Percentiles rank a stretch among this genome's conserved stretches.
Conservation (phyloP, 2,329 filamentous ascomycete genomes). For the Pseudopyricularia cyperi region DNA sequence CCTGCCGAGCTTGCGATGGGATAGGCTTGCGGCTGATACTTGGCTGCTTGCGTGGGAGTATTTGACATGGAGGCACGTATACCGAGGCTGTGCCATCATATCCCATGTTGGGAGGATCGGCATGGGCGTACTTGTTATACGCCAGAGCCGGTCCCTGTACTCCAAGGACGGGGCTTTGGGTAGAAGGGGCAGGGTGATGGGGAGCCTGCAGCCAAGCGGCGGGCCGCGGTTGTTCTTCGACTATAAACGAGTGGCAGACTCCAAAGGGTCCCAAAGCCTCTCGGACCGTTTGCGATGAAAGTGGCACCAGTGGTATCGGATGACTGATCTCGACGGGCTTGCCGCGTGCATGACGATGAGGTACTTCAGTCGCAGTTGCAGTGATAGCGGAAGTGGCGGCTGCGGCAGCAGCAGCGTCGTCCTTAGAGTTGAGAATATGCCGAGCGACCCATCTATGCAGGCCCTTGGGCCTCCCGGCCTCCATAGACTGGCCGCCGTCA, state of each 20-base stretch:
- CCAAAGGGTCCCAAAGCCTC: not conserved
- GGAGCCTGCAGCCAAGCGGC: not conserved
- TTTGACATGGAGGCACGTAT: not conserved
- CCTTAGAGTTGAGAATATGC: conserved; percentile 2
- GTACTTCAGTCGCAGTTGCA: too few relatives aligned
- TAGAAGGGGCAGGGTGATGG: not conserved
- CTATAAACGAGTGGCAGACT: not conserved
- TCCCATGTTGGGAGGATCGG: conserved; percentile 2
- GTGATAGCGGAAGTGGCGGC: too few relatives aligned
- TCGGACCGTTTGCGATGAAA: not conserved
- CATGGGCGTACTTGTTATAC: conserved; percentile 6
- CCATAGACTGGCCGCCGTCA: not conserved
- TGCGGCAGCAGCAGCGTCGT: not conserved
- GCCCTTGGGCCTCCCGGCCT: not conserved
- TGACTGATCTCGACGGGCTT: conserved; percentile 3
- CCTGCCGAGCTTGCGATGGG: not conserved
- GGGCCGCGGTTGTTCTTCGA: not conserved
- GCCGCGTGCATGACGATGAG: not conserved
- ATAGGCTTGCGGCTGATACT: not conserved
- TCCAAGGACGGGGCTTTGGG: not conserved
- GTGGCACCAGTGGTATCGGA: not conserved
- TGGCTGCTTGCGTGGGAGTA: not conserved
- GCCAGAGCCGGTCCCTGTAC: not conserved
- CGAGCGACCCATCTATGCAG: conserved; percentile 2
- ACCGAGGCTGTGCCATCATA: not conserved